Evolutionary conservation across 352 stramenopile species (phyloP).

Genomic region (Phytophthora capsici): DNA sequence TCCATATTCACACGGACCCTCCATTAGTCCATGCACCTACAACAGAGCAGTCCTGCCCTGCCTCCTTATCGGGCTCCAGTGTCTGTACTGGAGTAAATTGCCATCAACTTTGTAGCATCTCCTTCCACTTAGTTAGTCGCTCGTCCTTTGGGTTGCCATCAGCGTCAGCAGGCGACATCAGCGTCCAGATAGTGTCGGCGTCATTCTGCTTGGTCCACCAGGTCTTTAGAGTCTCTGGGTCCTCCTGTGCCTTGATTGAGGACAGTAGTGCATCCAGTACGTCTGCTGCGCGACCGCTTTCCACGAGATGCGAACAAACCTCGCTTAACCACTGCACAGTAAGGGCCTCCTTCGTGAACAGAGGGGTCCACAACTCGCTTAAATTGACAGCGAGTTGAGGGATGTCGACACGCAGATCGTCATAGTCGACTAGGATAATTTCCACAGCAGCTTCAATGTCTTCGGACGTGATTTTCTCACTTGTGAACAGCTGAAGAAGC

Average conservation of each 20-base stretch:
- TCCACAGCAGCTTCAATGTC: constrained; percentile 68
- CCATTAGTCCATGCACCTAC: constrained; percentile 13
- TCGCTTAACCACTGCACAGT: constrained; percentile 62
- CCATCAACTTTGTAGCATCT: constrained; percentile 23
- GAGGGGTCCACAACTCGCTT: constrained; percentile 61
- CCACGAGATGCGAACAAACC: constrained; percentile 45
- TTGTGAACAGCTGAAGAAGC: constrained; percentile 46
- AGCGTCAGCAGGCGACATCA: constrained; percentile 19
- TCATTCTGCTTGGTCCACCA: constrained; percentile 65
- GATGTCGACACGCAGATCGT: constrained; percentile 80
- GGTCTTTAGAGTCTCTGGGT: constrained; percentile 43
- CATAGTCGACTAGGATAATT: constrained; percentile 66
- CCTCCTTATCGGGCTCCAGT: neutral
- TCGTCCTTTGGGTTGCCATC: constrained; percentile 29
- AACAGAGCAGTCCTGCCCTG: constrained; percentile 1
- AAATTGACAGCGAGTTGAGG: constrained; percentile 64
- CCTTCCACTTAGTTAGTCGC: constrained; percentile 42
- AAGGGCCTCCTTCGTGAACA: constrained; percentile 64
- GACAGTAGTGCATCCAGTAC: constrained; percentile 56
- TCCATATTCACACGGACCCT: constrained; percentile 35
- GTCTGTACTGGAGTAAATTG: neutral
- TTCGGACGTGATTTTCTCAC: constrained; percentile 51
- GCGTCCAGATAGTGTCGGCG: constrained; percentile 40
- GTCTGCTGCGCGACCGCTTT: constrained; percentile 53
- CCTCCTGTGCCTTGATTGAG: constrained; percentile 35